Evolutionary conservation across 1,284 basidiomycete species (phyloP), one percentile per base, ranked within the genome.

Genomic region (Cryptococcus jaspeensis): DNA sequence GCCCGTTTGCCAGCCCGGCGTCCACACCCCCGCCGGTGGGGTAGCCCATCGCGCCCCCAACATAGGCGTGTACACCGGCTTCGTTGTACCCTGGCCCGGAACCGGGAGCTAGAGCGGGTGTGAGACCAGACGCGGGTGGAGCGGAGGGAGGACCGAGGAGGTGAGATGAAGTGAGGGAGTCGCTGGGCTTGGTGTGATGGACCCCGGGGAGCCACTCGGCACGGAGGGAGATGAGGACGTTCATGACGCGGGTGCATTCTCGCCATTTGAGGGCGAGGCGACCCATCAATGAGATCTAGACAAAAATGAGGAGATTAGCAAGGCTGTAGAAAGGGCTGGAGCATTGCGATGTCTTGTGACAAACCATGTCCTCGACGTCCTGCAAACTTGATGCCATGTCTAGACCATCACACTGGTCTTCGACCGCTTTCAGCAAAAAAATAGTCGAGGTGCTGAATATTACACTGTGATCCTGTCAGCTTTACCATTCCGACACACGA

Each of bases 381-480:
- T 59, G 50, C n/a, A 38, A 13, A 36, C 38, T 50, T 12, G 16
- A 23, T 2, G 43, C 5, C 3, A 36, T 42, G 32, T 47, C 49
- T 9, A 38, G 8, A n/a, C 42, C 37, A 40, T 44, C 38, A 16
- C 39, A 35, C 20, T 53, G 55, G 15, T 56, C 47, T 35, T 47
- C 55, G 4, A 58, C 60, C n/a, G 56, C 50, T 41, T 32, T 42
- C 25, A 58, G 39, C 22, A 61, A 41, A 41, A 58, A 58, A 23
- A 61, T 50, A 5, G 60, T 61, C n/a, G 56, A 47, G n/a, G 50
- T 51, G 35, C 49, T 49, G 47, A 55, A 61, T 7, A 46, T 53
- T 22, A 55, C 44, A 37, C 42, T 41, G 40, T 32, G 20, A 39
- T 39, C 44, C 22, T 13, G 36, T 20, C 6, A 40, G 3, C 35